Evolutionary conservation across 495 filamentous ascomycete species (phyloP).

Genomic region (Patellaria atrata): DNA sequence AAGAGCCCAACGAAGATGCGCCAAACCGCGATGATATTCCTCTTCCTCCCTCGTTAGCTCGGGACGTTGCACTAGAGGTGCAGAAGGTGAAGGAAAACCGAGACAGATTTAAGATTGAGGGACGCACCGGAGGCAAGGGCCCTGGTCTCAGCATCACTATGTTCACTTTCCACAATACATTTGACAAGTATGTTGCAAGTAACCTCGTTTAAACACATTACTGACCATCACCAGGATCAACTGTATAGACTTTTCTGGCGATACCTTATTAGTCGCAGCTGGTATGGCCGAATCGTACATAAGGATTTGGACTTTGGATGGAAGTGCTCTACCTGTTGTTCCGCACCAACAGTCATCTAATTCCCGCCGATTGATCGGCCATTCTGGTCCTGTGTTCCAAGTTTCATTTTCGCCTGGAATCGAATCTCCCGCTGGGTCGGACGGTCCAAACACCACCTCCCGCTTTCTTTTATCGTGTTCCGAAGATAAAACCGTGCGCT

Average conservation of each 20-base stretch:
- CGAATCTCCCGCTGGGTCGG: constrained; percentile 39
- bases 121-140: constrained; percentile 63
- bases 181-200: constrained; percentile 51
- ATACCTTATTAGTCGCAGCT: constrained; percentile 67
- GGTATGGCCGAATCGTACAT: constrained; percentile 91
- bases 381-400: constrained; percentile 75
- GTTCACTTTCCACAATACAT: constrained; percentile 95
- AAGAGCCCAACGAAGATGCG: constrained; percentile 73
- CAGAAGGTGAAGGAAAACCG: constrained; percentile 89
- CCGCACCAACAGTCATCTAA: constrained; percentile 32
- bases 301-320: constrained; percentile 79
- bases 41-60: constrained; percentile 66
- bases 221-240: constrained; percentile 48
- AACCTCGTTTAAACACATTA: constrained; percentile 1
- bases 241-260: constrained; percentile 85
- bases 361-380: constrained; percentile 75
- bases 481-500: constrained; percentile 68
- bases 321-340: constrained; percentile 45
- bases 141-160: constrained; percentile 76
- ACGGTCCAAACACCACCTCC: constrained; percentile 34
- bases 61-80: constrained; percentile 86
- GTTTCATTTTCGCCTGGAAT: constrained; percentile 81
- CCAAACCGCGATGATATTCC: constrained; percentile 65
- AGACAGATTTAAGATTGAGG: constrained; percentile 72
- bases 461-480: constrained; percentile 73